These are phyloP conservation scores for Fusarium kyushuense DNA, from an alignment of 2,329 filamentous ascomycete genomes.

Conservation along the genomic window DNA sequence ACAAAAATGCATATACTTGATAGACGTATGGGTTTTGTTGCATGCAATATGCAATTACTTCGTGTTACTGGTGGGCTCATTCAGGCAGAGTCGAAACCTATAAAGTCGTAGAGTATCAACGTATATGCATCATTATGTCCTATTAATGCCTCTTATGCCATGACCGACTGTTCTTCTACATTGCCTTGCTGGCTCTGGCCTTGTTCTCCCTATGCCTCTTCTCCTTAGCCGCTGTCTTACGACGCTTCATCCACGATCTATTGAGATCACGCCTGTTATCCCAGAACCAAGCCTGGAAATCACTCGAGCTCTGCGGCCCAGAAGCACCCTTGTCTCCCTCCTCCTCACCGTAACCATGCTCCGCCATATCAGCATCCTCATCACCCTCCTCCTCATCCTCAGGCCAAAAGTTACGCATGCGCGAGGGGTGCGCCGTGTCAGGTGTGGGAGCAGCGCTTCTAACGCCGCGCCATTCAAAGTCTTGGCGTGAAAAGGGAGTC, in stretches of 20 bases:
- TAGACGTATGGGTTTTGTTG: neutral
- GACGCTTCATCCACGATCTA: slow-evolving; percentile 73
- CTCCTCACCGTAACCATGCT: slow-evolving; percentile 47
- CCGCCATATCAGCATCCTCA: slow-evolving; percentile 52
- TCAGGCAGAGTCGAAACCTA: no score
- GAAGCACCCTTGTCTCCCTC: slow-evolving; percentile 44
- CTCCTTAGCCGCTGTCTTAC: slow-evolving; percentile 73
- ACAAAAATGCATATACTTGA: slow-evolving; percentile 2
- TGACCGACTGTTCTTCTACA: slow-evolving; percentile 48
- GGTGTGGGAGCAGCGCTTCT: slow-evolving; percentile 94
- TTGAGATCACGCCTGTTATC: slow-evolving; percentile 74
- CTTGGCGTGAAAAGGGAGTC: slow-evolving; percentile 85
- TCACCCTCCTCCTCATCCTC: slow-evolving; percentile 52
- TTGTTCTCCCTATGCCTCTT: slow-evolving; percentile 75
- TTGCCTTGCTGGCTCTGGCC: slow-evolving; percentile 60
- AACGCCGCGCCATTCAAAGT: slow-evolving; percentile 79
- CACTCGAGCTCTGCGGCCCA: slow-evolving; percentile 52
- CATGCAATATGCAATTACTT: neutral
- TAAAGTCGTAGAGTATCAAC: neutral
- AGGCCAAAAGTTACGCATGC: slow-evolving; percentile 71
- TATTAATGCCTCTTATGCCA: slow-evolving; percentile 16
- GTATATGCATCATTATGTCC: slow-evolving; percentile 9
- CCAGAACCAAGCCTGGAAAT: slow-evolving; percentile 77
- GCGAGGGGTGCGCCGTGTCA: slow-evolving; percentile 84
- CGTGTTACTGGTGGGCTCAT: neutral